Evolutionary conservation across 2,329 filamentous ascomycete genomes (phyloP).

Genomic region (Alternaria viburni): DNA sequence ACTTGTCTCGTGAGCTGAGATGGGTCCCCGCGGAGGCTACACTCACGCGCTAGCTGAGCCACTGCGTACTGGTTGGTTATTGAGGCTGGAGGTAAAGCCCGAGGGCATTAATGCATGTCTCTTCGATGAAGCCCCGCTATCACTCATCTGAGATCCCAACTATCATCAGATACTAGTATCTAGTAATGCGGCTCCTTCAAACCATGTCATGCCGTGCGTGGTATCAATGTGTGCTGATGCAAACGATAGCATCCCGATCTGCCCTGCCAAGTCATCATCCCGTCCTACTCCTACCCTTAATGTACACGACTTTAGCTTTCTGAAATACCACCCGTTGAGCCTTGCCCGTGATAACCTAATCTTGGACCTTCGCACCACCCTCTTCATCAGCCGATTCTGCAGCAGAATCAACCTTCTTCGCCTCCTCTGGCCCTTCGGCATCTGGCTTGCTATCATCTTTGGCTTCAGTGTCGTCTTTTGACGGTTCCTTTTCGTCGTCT

Average conservation of each 20-base stretch:
- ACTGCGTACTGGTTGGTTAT: background rate
- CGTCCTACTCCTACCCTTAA: constrained; percentile 1
- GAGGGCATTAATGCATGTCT: background rate
- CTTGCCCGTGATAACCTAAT: constrained; percentile 1
- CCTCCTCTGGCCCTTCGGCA: constrained; percentile 17
- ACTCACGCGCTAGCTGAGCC: background rate
- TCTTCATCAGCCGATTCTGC: constrained; percentile 11
- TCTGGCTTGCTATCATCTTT: constrained; percentile 1
- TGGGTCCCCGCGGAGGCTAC: constrained; percentile 1
- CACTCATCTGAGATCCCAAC: background rate
- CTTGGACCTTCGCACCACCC: constrained; percentile 10
- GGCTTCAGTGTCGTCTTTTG: constrained; percentile 3
- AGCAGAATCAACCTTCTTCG: constrained; percentile 17
- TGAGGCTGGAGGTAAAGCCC: background rate
- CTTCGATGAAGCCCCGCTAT: background rate
- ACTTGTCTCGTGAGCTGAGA: background rate
- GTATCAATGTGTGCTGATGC: background rate
- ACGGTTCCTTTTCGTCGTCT: constrained; percentile 2
- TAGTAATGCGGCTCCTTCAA: background rate
- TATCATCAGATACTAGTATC: background rate
- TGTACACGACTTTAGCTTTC: constrained; percentile 1
- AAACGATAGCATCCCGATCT: background rate
- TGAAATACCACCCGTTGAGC: background rate
- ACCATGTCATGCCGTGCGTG: background rate
- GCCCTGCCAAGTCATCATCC: background rate